A percentile compares a stretch with the other conserved stretches of the same genome.
Conservation (phyloP, 140 eudicot genomes). For the Anethum foeniculum region DNA sequence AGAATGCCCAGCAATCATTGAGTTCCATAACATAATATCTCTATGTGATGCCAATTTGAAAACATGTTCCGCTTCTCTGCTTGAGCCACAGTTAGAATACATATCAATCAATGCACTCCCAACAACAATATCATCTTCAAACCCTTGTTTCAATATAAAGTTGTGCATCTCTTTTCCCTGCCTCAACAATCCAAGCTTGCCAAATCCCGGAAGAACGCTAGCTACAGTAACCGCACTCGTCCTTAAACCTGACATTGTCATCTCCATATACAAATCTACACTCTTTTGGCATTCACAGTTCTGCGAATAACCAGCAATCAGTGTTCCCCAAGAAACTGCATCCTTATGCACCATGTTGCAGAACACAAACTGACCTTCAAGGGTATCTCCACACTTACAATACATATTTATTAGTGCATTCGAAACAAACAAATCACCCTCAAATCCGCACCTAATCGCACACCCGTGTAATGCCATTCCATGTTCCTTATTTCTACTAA, state of each 20-base stretch:
- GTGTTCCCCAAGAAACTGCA: conserved; percentile 23
- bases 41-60: conserved; percentile 13
- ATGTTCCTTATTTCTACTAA: neutral
- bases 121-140: conserved; percentile 24
- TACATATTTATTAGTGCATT: conserved; percentile 29
- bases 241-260: conserved; percentile 13
- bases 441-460: conserved; percentile 23
- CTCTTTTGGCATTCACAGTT: conserved; percentile 11
- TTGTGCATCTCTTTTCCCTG: conserved; percentile 25
- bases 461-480: conserved; percentile 26
- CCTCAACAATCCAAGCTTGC: conserved; percentile 18
- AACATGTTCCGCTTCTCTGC: conserved; percentile 14
- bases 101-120: conserved; percentile 28
- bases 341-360: conserved; percentile 12
- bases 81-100: conserved; percentile 21
- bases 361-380: conserved; percentile 15
- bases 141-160: conserved; percentile 23
- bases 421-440: conserved; percentile 19
- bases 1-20: conserved; percentile 18
- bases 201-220: conserved; percentile 23
- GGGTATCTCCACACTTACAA: conserved; percentile 24
- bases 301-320: conserved; percentile 23
- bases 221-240: conserved; percentile 19
- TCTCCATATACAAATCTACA: conserved; percentile 19
- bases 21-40: conserved; percentile 26